Conservation (phyloP, 2,329 filamentous ascomycete species). For the Xylaria sp. region DNA sequence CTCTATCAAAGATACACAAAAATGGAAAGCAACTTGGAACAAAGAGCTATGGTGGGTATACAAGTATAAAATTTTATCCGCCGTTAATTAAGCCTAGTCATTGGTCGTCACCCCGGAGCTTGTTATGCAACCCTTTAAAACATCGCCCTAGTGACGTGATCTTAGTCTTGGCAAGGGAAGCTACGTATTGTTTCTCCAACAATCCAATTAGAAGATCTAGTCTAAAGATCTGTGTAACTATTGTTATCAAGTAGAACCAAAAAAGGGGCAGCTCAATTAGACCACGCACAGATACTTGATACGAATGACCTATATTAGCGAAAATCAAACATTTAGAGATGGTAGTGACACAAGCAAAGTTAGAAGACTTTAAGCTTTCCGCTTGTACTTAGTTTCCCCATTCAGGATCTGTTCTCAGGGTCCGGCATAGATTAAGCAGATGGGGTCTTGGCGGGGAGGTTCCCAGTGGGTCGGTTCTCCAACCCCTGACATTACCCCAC, state of each 20-base stretch:
- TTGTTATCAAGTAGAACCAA: constrained; percentile 13
- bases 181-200: not conserved
- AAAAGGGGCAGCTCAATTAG: not conserved
- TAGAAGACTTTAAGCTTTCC: not conserved
- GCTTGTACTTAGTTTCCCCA: not conserved
- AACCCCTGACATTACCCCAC: not conserved
- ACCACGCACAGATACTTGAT: not conserved
- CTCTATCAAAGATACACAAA: constrained; percentile 1
- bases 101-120: constrained; percentile 34
- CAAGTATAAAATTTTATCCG: constrained; percentile 41
- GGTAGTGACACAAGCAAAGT: not conserved
- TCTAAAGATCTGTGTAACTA: not conserved
- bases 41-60: constrained; percentile 27
- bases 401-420: not conserved
- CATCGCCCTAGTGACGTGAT: constrained; percentile 10
- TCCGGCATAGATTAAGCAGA: not conserved
- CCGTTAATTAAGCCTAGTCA: constrained; percentile 35
- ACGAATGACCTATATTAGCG: not conserved
- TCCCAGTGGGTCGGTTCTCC: not conserved
- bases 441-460: not conserved
- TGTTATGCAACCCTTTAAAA: constrained; percentile 11
- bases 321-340: not conserved
- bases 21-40: not conserved
- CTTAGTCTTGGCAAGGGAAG: constrained; percentile 19
- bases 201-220: not conserved